These are phyloP conservation scores for Lagerstroemia speciosa DNA, from an alignment of 345 rosid species.

Conservation along the genomic window DNA sequence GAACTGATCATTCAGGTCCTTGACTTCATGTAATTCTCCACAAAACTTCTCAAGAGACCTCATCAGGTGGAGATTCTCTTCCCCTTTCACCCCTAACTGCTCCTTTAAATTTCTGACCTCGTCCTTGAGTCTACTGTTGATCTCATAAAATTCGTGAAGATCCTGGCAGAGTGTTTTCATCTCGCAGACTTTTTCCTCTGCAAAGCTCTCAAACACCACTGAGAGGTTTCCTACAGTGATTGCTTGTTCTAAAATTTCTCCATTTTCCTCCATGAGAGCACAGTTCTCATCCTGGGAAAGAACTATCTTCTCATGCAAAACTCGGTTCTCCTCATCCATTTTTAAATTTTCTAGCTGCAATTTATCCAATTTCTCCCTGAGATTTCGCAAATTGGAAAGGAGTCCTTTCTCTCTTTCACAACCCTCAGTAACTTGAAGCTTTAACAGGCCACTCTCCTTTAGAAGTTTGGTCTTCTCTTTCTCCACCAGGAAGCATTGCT, in stretches of 20 bases:
- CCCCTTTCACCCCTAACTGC: constrained; percentile 40
- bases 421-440: constrained; percentile 33
- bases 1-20: constrained; percentile 47
- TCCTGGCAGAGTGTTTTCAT: constrained; percentile 39
- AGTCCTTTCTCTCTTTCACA: constrained; percentile 32
- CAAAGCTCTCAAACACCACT: constrained; percentile 41
- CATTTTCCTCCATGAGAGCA: constrained; percentile 56
- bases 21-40: constrained; percentile 43
- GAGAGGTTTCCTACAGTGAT: constrained; percentile 38
- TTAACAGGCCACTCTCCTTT: constrained; percentile 50
- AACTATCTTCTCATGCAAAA: constrained; percentile 33
- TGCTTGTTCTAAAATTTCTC: constrained; percentile 37
- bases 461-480: constrained; percentile 46
- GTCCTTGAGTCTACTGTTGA: constrained; percentile 34
- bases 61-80: constrained; percentile 32
- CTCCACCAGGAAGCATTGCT: constrained; percentile 30
- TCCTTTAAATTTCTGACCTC: constrained; percentile 37
- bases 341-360: constrained; percentile 44
- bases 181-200: constrained; percentile 44
- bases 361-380: constrained; percentile 27
- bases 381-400: constrained; percentile 32
- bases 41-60: constrained; percentile 41
- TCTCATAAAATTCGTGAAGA: constrained; percentile 23
- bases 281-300: constrained; percentile 39
- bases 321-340: constrained; percentile 34